phyloP scores from a whole-genome alignment of 2,329 filamentous ascomycete genomes.

The Aspergillus pseudoviridinutans region DNA sequence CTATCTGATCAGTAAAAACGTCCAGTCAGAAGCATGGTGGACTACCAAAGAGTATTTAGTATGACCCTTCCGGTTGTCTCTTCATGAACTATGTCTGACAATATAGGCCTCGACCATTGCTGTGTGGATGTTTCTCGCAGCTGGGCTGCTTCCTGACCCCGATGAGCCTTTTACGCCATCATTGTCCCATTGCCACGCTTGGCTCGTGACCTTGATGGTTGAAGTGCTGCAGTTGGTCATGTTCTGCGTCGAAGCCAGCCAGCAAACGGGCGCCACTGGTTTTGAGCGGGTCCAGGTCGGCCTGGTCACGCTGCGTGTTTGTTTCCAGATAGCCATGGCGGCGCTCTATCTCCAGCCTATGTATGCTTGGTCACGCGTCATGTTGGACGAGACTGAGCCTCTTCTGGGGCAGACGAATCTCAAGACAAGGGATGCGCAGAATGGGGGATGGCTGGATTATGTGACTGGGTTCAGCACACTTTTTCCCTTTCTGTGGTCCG shows the following conservation, averaged over 20 bases:
- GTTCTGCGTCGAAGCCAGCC: neutral
- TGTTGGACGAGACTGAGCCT: neutral
- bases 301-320: neutral
- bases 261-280: neutral
- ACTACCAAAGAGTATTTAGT: neutral
- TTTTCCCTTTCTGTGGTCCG: neutral
- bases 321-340: neutral
- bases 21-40: neutral
- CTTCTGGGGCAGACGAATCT: neutral
- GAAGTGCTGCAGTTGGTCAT: neutral
- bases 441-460: conserved; percentile 1
- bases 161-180: neutral
- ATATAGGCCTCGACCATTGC: neutral
- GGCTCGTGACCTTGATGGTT: neutral
- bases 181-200: neutral
- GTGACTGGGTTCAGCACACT: conserved; percentile 1
- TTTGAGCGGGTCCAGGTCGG: neutral
- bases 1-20: neutral
- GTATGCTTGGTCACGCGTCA: neutral
- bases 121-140: neutral
- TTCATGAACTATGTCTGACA: neutral
- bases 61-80: neutral
- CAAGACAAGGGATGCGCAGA: neutral
- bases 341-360: conserved; percentile 1
- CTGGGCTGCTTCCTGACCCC: neutral